phyloP scores from a whole-genome alignment of 225 moss, liverwort and hornwort genomes.

The Physcomitrellopsis africana region DNA sequence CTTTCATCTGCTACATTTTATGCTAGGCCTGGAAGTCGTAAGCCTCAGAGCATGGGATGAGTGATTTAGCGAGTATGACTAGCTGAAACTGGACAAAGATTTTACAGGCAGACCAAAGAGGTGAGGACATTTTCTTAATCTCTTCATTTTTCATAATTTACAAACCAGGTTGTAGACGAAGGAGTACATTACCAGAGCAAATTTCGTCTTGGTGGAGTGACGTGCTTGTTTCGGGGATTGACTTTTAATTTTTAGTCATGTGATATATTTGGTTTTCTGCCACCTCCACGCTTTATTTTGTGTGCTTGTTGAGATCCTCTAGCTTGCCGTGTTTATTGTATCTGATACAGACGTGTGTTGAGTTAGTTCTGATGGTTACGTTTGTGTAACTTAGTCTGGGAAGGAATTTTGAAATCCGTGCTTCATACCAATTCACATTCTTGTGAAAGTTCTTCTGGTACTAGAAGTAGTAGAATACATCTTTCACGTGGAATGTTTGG shows the following conservation, averaged over 20 bases:
- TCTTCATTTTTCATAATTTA: background rate
- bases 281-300: too few relatives aligned
- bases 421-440: too few relatives aligned
- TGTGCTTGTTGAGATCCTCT: background rate
- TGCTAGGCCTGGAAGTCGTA: too few relatives aligned
- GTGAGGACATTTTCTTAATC: too few relatives aligned
- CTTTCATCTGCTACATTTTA: too few relatives aligned
- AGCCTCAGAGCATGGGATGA: too few relatives aligned
- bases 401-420: too few relatives aligned
- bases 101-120: too few relatives aligned
- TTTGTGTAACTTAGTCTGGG: too few relatives aligned
- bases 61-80: too few relatives aligned
- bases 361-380: background rate
- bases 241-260: constrained; percentile 11
- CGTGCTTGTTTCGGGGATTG: background rate
- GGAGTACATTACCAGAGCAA: background rate
- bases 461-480: background rate
- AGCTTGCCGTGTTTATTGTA: constrained; percentile 2
- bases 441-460: background rate
- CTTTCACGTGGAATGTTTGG: background rate
- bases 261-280: too few relatives aligned
- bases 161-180: background rate
- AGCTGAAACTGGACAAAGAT: too few relatives aligned
- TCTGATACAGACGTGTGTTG: background rate
- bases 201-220: constrained; percentile 17